phyloP scores from a whole-genome alignment of 805 yeast genomes.

The Wickerhamomyces strasburgensis region DNA sequence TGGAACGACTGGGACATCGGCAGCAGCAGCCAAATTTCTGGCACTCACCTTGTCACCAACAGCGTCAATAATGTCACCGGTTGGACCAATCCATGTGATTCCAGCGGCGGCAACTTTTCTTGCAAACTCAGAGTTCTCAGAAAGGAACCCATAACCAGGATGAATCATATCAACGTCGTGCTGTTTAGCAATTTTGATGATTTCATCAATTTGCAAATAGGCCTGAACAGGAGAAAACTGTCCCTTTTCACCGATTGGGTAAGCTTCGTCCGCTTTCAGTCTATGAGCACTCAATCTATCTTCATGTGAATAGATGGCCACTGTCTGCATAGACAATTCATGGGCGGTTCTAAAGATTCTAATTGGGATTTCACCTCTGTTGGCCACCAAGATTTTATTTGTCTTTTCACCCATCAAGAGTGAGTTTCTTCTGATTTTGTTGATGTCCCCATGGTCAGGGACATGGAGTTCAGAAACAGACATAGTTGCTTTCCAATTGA shows the following conservation, averaged over 20 bases:
- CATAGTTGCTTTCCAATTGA: not conserved
- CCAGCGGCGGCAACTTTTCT: conserved; percentile 86
- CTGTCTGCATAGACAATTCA: conserved; percentile 94
- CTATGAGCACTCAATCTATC: conserved; percentile 94
- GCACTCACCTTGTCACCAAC: conserved; percentile 98
- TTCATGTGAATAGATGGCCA: conserved; percentile 94
- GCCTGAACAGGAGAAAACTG: conserved; percentile 95
- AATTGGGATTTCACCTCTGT: conserved; percentile 82
- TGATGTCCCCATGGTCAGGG: conserved; percentile 25
- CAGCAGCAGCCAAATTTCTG: conserved; percentile 74
- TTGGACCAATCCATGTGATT: conserved; percentile 95
- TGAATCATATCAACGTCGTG: conserved; percentile 83
- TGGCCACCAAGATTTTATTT: conserved; percentile 69
- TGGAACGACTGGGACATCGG: conserved; percentile 90
- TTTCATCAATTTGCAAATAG: conserved; percentile 91
- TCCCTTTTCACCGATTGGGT: conserved; percentile 84
- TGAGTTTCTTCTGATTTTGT: conserved; percentile 36
- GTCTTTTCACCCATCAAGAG: conserved; percentile 33
- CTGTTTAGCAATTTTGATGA: conserved; percentile 74
- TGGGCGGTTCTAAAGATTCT: conserved; percentile 96
- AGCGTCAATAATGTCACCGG: conserved; percentile 78
- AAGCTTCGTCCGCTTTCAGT: conserved; percentile 90
- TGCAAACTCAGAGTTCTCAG: conserved; percentile 93
- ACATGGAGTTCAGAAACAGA: not conserved
- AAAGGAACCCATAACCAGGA: conserved; percentile 88